These are phyloP conservation scores for Cerrena zonata DNA, from an alignment of 1,284 basidiomycete genomes.

Conservation along the genomic window DNA sequence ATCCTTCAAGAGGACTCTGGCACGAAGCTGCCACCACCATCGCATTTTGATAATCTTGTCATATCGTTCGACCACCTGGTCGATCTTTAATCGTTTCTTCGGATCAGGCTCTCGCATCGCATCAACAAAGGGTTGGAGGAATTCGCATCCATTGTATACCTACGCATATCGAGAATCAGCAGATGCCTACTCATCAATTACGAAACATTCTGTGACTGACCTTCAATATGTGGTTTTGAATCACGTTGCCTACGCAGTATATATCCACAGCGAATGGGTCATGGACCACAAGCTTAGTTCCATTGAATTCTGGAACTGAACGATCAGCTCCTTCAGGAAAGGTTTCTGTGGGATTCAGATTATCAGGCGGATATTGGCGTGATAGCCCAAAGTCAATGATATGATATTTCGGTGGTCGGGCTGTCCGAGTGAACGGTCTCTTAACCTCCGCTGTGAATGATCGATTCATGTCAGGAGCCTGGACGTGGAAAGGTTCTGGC, in stretches of 20 bases:
- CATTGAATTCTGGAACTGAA: constrained; percentile 11
- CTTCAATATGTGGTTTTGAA: constrained; percentile 24
- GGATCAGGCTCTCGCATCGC: constrained; percentile 15
- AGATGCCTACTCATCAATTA: not conserved
- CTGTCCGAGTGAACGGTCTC: constrained; percentile 23
- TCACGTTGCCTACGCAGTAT: constrained; percentile 27
- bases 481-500: constrained; percentile 23
- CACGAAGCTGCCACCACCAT: not conserved
- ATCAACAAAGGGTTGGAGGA: constrained; percentile 9
- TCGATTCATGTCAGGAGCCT: constrained; percentile 3
- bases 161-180: not conserved
- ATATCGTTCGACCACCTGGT: constrained; percentile 21
- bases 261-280: constrained; percentile 27
- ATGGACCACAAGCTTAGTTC: not conserved
- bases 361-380: constrained; percentile 11
- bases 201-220: constrained; percentile 7
- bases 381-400: constrained; percentile 30
- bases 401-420: constrained; percentile 27
- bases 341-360: constrained; percentile 9
- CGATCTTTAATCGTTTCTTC: no score
- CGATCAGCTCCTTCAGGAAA: constrained; percentile 5
- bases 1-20: not conserved
- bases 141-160: constrained; percentile 6
- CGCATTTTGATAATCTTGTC: constrained; percentile 7
- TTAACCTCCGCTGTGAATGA: constrained; percentile 16